phyloP scores from a whole-genome alignment of 768 basidiomycete species.

The Rossbeevera mucosa region DNA sequence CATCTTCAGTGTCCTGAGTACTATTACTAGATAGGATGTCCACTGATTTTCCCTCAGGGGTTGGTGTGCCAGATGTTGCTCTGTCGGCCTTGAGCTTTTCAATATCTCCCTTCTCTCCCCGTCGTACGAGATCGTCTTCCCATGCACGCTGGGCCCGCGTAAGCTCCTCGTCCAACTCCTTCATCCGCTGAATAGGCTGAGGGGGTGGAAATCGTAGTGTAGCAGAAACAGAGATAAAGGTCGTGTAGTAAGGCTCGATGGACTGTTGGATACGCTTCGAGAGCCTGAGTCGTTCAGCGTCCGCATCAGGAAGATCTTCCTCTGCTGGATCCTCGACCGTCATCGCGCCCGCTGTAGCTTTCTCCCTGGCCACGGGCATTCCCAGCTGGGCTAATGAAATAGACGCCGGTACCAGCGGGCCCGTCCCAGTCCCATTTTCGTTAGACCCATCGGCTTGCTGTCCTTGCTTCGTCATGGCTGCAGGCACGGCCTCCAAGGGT shows the following conservation, averaged over 20 bases:
- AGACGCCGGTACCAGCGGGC: constrained; percentile 16
- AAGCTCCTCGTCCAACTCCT: constrained; percentile 80
- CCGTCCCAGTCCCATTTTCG: constrained; percentile 18
- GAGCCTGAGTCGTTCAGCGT: constrained; percentile 63
- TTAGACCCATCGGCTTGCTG: constrained; percentile 22
- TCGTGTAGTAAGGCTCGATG: constrained; percentile 77
- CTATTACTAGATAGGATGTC: constrained; percentile 5
- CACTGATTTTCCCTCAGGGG: constrained; percentile 22
- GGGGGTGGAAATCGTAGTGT: constrained; percentile 91
- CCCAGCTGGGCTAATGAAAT: constrained; percentile 24
- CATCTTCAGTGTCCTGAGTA: constrained; percentile 40
- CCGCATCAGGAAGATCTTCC: constrained; percentile 60
- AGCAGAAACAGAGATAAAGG: constrained; percentile 91
- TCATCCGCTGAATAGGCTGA: constrained; percentile 82
- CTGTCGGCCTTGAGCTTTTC: constrained; percentile 15
- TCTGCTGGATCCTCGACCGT: constrained; percentile 30
- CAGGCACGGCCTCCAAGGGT: constrained; percentile 61
- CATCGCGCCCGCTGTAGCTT: constrained; percentile 6
- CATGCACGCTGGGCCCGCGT: constrained; percentile 64
- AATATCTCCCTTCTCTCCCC: constrained; percentile 57
- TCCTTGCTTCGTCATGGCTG: constrained; percentile 21
- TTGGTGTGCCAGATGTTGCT: constrained; percentile 26
- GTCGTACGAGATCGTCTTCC: constrained; percentile 81
- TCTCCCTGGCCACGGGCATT: constrained; percentile 17
- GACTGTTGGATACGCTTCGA: constrained; percentile 77